Conservation (phyloP, 1,284 basidiomycete species). For the Sanghuangporus baumii region DNA sequence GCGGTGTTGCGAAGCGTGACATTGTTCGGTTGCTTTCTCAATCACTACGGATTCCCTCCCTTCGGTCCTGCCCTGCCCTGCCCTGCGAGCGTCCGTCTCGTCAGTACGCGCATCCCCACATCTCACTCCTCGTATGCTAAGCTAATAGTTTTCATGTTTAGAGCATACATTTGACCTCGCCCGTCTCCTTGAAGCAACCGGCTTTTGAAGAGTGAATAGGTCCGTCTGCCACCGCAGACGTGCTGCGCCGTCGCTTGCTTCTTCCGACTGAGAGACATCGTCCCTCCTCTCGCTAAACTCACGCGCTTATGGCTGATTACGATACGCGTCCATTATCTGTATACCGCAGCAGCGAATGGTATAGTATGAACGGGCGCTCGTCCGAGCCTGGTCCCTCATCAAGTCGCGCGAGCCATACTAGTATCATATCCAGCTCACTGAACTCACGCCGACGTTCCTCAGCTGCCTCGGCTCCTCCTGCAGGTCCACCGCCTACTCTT, state of each 20-base stretch:
- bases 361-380: slow-evolving; percentile 19
- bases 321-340: slow-evolving; percentile 38
- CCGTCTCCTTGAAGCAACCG: not conserved
- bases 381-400: slow-evolving; percentile 20
- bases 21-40: slow-evolving; percentile 9
- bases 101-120: not conserved
- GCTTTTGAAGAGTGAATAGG: not conserved
- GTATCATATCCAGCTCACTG: slow-evolving; percentile 22
- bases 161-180: not conserved
- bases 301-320: slow-evolving; percentile 45
- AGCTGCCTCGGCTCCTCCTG: slow-evolving; percentile 54
- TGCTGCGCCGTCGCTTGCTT: not conserved
- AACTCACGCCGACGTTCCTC: slow-evolving; percentile 60
- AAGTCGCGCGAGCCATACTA: slow-evolving; percentile 5
- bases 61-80: no score
- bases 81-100: not conserved
- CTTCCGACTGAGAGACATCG: not conserved
- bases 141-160: not conserved
- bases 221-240: slow-evolving; percentile 12
- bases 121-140: not conserved
- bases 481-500: slow-evolving; percentile 65
- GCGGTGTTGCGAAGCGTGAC: not conserved
- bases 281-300: not conserved
- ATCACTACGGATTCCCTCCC: not conserved
- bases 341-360: slow-evolving; percentile 45